Evolutionary conservation across 2,329 filamentous ascomycete species (phyloP).

Genomic region (Ambrosiella beaveri): DNA sequence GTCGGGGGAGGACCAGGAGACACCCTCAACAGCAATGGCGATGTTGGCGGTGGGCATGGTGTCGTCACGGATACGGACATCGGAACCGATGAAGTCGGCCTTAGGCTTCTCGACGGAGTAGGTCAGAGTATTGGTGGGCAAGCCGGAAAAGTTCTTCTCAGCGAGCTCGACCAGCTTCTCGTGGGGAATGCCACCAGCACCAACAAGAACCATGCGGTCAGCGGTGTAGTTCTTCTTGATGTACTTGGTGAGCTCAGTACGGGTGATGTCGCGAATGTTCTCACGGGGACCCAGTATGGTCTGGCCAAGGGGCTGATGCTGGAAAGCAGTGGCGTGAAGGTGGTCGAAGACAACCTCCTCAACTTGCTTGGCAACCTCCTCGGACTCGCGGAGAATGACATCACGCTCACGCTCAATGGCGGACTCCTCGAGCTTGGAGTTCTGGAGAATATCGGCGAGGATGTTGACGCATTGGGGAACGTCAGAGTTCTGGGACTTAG

Average conservation of each 20-base stretch:
- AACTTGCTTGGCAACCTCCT: conserved; percentile 99
- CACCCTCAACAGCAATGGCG: conserved; percentile 95
- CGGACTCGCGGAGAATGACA: conserved; percentile 95
- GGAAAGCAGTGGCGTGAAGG: conserved; percentile 94
- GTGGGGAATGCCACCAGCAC: conserved; percentile 85
- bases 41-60: conserved; percentile 94
- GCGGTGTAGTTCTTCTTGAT: conserved; percentile 99
- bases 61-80: conserved; percentile 90
- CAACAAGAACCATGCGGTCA: conserved; percentile 97
- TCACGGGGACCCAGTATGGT: conserved; percentile 95
- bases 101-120: conserved; percentile 66
- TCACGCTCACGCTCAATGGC: conserved; percentile 96
- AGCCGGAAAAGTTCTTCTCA: conserved; percentile 78
- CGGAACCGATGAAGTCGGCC: conserved; percentile 92
- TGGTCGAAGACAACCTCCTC: conserved; percentile 99
- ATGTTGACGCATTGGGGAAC: conserved; percentile 95
- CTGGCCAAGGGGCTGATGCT: conserved; percentile 86
- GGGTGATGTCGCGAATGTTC: conserved; percentile 94
- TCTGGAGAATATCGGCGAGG: conserved; percentile 95
- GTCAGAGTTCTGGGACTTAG: conserved; percentile 96
- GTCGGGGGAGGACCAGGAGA: conserved; percentile 97
- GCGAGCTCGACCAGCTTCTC: conserved; percentile 86
- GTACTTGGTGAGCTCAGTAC: conserved; percentile 80
- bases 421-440: conserved; percentile 87
- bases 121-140: conserved; percentile 61